Conservation (phyloP, 345 rosid genomes). For the Mercurialis annua region DNA sequence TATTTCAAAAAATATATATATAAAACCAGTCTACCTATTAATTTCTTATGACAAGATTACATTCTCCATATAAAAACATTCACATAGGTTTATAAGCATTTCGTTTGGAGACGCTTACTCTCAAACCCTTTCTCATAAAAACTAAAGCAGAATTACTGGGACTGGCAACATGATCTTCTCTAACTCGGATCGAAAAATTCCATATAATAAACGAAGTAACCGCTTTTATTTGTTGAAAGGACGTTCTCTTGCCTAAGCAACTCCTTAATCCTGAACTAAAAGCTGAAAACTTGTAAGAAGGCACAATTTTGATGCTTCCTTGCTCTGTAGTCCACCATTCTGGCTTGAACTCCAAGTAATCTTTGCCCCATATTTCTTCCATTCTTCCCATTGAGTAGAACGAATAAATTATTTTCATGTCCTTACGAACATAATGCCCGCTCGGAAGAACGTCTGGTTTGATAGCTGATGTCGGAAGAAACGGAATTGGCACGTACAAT, state of each 20-base stretch:
- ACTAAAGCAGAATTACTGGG: constrained; percentile 11
- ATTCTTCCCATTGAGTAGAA: constrained; percentile 19
- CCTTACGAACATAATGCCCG: neutral
- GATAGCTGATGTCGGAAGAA: constrained; percentile 7
- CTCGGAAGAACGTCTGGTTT: constrained; percentile 14
- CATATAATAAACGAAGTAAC: constrained; percentile 7
- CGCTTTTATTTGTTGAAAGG: constrained; percentile 5
- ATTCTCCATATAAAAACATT: too few species aligned
- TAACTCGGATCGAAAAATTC: constrained; percentile 6
- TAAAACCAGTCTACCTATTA: too few species aligned
- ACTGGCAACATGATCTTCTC: neutral
- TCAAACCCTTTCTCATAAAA: constrained; percentile 16
- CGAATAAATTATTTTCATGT: constrained; percentile 1
- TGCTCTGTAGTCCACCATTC: constrained; percentile 19
- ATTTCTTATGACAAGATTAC: too few species aligned
- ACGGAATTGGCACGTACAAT: constrained; percentile 21
- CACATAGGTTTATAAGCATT: too few species aligned
- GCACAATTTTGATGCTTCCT: constrained; percentile 2
- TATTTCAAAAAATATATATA: too few species aligned
- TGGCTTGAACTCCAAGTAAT: constrained; percentile 22
- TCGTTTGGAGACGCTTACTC: constrained; percentile 10
- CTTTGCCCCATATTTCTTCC: constrained; percentile 21
- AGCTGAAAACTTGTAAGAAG: constrained; percentile 16
- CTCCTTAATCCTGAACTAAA: constrained; percentile 15
- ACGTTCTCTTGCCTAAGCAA: constrained; percentile 19